Evolutionary conservation across 2,329 filamentous ascomycete species (phyloP).

Genomic region (Calonectria montana): DNA sequence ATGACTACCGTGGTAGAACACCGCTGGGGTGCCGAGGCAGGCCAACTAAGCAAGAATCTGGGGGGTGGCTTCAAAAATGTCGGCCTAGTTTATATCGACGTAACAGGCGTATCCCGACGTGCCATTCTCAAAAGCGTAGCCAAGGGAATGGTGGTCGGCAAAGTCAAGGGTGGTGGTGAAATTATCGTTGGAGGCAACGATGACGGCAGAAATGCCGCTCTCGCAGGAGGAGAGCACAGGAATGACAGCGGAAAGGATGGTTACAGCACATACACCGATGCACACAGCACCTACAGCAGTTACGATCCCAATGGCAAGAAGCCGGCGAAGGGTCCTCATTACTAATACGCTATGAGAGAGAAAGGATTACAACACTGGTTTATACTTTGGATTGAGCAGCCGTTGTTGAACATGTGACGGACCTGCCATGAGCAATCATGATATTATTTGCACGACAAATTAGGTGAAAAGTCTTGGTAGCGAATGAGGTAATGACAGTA

Average conservation of each 20-base stretch:
- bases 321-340: slow-evolving; percentile 37
- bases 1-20: slow-evolving; percentile 90
- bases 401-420: neutral
- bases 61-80: slow-evolving; percentile 95
- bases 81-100: slow-evolving; percentile 96
- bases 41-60: slow-evolving; percentile 78
- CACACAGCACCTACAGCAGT: slow-evolving; percentile 40
- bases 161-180: slow-evolving; percentile 78
- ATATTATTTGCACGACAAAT: neutral
- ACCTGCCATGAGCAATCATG: slow-evolving; percentile 1
- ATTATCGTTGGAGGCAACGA: slow-evolving; percentile 78
- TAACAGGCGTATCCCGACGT: slow-evolving; percentile 87
- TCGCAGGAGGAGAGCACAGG: slow-evolving; percentile 52
- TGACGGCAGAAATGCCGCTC: slow-evolving; percentile 40
- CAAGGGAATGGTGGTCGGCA: slow-evolving; percentile 93
- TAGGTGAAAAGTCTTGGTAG: slow-evolving; percentile 12
- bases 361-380: slow-evolving; percentile 17
- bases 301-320: slow-evolving; percentile 48
- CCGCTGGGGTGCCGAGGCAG: slow-evolving; percentile 87
- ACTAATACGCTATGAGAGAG: slow-evolving; percentile 23
- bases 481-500: neutral
- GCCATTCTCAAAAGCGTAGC: slow-evolving; percentile 95
- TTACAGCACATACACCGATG: slow-evolving; percentile 43
- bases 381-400: slow-evolving; percentile 10
- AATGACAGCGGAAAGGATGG: slow-evolving; percentile 30